phyloP scores from a whole-genome alignment of 495 filamentous ascomycete species.

The Lophium mytilinum region DNA sequence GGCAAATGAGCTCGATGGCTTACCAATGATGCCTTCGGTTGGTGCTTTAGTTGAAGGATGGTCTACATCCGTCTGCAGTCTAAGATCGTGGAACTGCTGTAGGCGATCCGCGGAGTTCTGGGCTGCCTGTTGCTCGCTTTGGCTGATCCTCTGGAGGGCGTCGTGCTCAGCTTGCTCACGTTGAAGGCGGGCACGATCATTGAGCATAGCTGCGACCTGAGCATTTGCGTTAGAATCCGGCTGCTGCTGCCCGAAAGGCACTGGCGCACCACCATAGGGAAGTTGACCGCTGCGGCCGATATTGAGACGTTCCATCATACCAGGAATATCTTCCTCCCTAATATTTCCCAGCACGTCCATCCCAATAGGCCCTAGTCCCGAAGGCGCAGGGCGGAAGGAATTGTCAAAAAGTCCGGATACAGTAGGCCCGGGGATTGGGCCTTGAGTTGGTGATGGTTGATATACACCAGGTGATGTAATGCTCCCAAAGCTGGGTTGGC shows the following conservation, averaged over 20 bases:
- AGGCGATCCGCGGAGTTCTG: conserved; percentile 51
- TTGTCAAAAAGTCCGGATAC: conserved; percentile 69
- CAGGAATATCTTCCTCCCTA: conserved; percentile 53
- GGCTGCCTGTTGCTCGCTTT: conserved; percentile 39
- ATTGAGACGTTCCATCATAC: conserved; percentile 53
- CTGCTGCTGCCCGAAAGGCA: conserved; percentile 45
- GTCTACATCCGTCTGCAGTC: conserved; percentile 45
- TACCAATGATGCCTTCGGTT: conserved; percentile 26
- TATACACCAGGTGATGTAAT: conserved; percentile 77
- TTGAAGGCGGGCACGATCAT: conserved; percentile 53
- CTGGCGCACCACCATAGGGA: conserved; percentile 44
- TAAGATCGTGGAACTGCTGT: conserved; percentile 54
- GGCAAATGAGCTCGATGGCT: not conserved
- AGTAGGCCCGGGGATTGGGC: conserved; percentile 49
- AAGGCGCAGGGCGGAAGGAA: conserved; percentile 40
- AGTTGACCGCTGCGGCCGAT: conserved; percentile 45
- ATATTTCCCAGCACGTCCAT: conserved; percentile 42
- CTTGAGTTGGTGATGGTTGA: conserved; percentile 66
- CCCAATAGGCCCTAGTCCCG: conserved; percentile 44
- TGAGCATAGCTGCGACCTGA: conserved; percentile 51
- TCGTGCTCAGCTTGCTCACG: conserved; percentile 59
- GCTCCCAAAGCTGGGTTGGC: conserved; percentile 88
- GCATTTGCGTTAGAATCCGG: conserved; percentile 44
- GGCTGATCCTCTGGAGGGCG: conserved; percentile 30
- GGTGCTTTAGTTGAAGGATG: conserved; percentile 3